phyloP scores from a whole-genome alignment of 108 stramenopile species.

The Chaetoceros muelleri region DNA sequence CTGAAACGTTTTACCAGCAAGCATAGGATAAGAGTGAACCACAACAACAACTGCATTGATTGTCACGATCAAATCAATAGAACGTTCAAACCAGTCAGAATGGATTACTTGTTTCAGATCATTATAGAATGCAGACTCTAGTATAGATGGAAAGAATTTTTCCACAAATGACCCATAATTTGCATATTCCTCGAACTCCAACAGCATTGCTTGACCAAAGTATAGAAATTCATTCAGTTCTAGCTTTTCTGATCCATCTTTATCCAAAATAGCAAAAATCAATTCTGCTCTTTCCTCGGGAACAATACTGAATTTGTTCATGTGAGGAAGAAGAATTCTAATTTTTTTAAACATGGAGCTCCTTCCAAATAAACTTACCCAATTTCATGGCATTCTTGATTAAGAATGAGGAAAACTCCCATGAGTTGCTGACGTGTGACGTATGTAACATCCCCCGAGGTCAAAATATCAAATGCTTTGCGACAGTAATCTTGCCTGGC shows the following conservation, averaged over 20 bases:
- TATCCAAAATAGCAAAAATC: conserved; percentile 24
- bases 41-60: conserved; percentile 55
- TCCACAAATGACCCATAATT: conserved; percentile 33
- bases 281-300: conserved; percentile 8
- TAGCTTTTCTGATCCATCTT: conserved; percentile 40
- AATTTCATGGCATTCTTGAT: conserved; percentile 68
- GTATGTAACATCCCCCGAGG: conserved; percentile 17
- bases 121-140: conserved; percentile 23
- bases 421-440: conserved; percentile 49
- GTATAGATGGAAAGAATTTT: conserved; percentile 28
- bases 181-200: conserved; percentile 29
- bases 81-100: conserved; percentile 36
- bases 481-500: conserved; percentile 23
- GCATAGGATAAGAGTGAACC: conserved; percentile 55
- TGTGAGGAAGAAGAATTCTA: no score
- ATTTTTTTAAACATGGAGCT: no score
- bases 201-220: conserved; percentile 42
- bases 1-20: conserved; percentile 29
- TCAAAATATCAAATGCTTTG: conserved; percentile 49
- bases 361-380: conserved; percentile 31
- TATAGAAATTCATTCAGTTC: conserved; percentile 43
- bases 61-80: conserved; percentile 48
- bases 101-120: conserved; percentile 18
- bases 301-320: no score
- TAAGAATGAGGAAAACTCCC: conserved; percentile 49